phyloP scores from a whole-genome alignment of 2,329 filamentous ascomycete genomes.

The Scytalidium lignicola region DNA sequence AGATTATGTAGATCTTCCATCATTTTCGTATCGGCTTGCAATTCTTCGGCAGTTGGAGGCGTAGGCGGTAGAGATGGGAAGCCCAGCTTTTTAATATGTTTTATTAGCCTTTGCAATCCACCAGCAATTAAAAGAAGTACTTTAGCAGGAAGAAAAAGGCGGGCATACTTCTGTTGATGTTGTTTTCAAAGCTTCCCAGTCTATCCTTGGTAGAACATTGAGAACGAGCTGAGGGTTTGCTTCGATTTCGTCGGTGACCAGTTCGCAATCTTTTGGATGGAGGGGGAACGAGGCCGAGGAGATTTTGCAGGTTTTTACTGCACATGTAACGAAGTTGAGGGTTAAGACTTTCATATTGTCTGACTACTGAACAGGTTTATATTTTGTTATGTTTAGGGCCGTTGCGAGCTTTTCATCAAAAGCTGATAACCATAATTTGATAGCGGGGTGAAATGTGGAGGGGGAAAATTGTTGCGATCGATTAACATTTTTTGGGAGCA shows the following conservation, averaged over 20 bases:
- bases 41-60: constrained; percentile 57
- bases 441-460: too few relatives aligned
- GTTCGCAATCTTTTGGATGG: constrained; percentile 86
- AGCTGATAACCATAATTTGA: too few relatives aligned
- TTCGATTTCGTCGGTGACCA: constrained; percentile 78
- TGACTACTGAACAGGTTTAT: not conserved
- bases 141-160: constrained; percentile 1
- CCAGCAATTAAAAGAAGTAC: not conserved
- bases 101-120: too few relatives aligned
- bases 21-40: constrained; percentile 61
- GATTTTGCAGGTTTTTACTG: constrained; percentile 89
- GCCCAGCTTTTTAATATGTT: constrained; percentile 57
- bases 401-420: too few relatives aligned
- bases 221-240: constrained; percentile 74
- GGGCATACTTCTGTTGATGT: constrained; percentile 69
- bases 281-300: constrained; percentile 77
- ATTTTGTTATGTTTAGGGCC: too few relatives aligned
- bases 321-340: constrained; percentile 94
- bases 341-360: constrained; percentile 83
- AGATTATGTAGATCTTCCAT: constrained; percentile 75
- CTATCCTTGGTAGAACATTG: constrained; percentile 81
- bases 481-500: too few relatives aligned
- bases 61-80: constrained; percentile 67
- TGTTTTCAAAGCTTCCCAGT: constrained; percentile 76
- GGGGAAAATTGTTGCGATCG: too few relatives aligned